Conservation (phyloP, 768 basidiomycete genomes). For the Sistotremastrum suecicum region DNA sequence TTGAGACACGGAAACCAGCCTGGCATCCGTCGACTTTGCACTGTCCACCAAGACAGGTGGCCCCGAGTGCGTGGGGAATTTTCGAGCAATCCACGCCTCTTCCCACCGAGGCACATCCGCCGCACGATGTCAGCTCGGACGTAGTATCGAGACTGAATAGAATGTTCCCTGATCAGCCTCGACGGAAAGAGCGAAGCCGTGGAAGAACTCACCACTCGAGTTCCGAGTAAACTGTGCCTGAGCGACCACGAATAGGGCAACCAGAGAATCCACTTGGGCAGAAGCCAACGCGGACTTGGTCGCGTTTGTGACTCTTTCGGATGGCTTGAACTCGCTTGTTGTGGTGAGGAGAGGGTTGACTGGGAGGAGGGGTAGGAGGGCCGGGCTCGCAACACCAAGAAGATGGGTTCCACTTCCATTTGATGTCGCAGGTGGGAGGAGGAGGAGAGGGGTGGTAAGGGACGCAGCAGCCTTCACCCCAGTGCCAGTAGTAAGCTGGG, state of each 20-base stretch:
- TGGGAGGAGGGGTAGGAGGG: not conserved
- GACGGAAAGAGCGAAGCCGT: not conserved
- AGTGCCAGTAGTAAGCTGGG: conserved; percentile 8
- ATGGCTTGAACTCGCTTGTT: not conserved
- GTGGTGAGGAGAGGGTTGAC: not conserved
- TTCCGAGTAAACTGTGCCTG: conserved; percentile 4
- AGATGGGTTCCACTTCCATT: conserved; percentile 5
- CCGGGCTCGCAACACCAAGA: conserved; percentile 7
- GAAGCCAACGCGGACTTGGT: not conserved
- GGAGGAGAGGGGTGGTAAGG: conserved; percentile 8
- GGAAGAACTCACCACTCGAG: conserved; percentile 4
- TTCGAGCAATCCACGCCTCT: not conserved
- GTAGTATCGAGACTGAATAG: conserved; percentile 17
- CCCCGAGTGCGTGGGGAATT: too few species aligned
- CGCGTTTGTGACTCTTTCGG: not conserved
- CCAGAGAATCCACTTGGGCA: conserved; percentile 7
- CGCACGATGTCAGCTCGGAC: conserved; percentile 24
- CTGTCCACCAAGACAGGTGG: too few species aligned
- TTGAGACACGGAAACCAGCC: too few species aligned
- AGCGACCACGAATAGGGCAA: conserved; percentile 8
- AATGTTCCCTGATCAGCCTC: not conserved
- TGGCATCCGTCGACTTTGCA: too few species aligned
- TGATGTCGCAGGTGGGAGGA: conserved; percentile 4
- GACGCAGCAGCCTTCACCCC: conserved; percentile 7
- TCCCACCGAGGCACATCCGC: conserved; percentile 23